Conservation (phyloP, 495 filamentous ascomycete genomes). For the Hyaloscypha variabilis region DNA sequence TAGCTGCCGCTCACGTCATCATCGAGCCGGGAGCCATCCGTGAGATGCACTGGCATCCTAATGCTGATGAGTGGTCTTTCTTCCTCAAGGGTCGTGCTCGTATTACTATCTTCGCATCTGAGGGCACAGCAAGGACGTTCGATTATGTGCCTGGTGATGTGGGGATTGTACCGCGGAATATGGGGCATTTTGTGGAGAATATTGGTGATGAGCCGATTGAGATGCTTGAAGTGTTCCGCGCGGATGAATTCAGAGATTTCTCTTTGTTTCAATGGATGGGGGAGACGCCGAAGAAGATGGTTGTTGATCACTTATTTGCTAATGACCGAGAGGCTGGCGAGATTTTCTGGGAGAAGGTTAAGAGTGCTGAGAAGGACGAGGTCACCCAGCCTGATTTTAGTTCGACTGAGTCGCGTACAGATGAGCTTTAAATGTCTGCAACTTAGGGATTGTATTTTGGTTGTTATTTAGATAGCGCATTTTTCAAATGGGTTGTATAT, state of each 20-base stretch:
- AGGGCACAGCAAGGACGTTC: constrained; percentile 56
- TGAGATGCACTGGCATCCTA: constrained; percentile 80
- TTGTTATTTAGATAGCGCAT: too few species aligned
- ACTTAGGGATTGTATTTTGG: too few species aligned
- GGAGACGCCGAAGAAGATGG: constrained; percentile 61
- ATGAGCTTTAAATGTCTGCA: too few species aligned
- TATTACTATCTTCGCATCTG: constrained; percentile 66
- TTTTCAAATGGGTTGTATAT: too few species aligned
- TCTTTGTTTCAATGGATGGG: constrained; percentile 57
- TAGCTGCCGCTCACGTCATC: constrained; percentile 65
- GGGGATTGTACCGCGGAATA: constrained; percentile 61
- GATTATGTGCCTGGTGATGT: constrained; percentile 72
- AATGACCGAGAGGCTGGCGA: constrained; percentile 17
- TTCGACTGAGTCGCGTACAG: too few species aligned
- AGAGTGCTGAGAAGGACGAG: constrained; percentile 15
- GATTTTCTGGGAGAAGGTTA: constrained; percentile 21
- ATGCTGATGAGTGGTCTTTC: constrained; percentile 76
- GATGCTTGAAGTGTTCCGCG: constrained; percentile 71
- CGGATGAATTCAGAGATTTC: constrained; percentile 51
- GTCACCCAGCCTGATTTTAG: too few species aligned
- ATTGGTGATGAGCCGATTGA: constrained; percentile 63
- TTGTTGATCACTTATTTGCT: constrained; percentile 47
- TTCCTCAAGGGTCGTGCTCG: constrained; percentile 70
- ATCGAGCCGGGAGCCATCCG: constrained; percentile 73
- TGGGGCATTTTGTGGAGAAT: constrained; percentile 78